Evolutionary conservation across 23 red algal genomes (phyloP).

Genomic region (Gracilaria vermiculophylla): DNA sequence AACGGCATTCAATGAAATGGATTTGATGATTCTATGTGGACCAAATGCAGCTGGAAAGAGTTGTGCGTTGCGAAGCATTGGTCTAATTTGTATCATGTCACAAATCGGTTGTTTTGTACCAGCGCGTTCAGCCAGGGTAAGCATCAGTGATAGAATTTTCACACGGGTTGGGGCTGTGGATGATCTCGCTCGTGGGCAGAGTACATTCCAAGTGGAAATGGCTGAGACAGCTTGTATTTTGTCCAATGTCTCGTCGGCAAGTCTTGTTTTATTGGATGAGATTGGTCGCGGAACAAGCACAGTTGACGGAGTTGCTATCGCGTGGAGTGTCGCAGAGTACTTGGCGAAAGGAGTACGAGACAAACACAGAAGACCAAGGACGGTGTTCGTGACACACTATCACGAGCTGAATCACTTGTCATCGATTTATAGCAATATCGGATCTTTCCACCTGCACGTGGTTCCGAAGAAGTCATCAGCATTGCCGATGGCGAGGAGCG

Average conservation of each 20-base stretch:
- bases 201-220: constrained; percentile 98
- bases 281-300: constrained; percentile 88
- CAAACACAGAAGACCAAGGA: constrained; percentile 8
- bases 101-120: constrained; percentile 92
- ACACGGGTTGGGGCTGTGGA: constrained; percentile 94
- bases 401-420: constrained; percentile 80
- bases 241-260: constrained; percentile 46
- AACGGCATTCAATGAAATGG: background rate
- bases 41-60: constrained; percentile 87
- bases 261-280: constrained; percentile 93
- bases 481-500: background rate
- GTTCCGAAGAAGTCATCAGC: background rate
- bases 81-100: constrained; percentile 74
- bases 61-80: constrained; percentile 79
- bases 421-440: constrained; percentile 51
- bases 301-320: constrained; percentile 82
- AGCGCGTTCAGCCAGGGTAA: constrained; percentile 53
- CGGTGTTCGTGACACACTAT: constrained; percentile 89
- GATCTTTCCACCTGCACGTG: constrained; percentile 38
- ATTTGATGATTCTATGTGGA: constrained; percentile 55
- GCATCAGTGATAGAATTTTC: constrained; percentile 79
- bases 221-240: constrained; percentile 90
- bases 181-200: constrained; percentile 80
- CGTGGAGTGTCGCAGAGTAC: constrained; percentile 80
- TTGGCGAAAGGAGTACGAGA: constrained; percentile 27